A percentile compares a stretch with the other conserved stretches of the same genome.
Evolutionary conservation across 176 grass and related monocot species (phyloP).

Genomic region (Triticum turgidum): DNA sequence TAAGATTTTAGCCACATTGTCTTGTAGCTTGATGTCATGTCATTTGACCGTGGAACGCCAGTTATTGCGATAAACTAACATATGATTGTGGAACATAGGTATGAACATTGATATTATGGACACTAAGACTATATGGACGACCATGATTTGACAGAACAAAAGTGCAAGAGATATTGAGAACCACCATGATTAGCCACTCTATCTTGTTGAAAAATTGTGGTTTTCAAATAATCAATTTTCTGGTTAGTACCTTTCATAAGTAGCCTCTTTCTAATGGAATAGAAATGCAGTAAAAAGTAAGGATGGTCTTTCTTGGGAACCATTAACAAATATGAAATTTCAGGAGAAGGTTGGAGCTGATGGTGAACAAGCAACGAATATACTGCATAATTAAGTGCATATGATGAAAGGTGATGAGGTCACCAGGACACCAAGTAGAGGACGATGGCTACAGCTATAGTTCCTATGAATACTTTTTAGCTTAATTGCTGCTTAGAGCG

Average conservation of each 20-base stretch:
- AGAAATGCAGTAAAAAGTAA: conserved; percentile 33
- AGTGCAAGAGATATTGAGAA: not conserved
- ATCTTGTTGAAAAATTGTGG: not conserved
- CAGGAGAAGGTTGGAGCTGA: conserved; percentile 42
- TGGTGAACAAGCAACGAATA: conserved; percentile 55
- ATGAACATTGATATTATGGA: not conserved
- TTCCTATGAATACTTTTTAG: conserved; percentile 42
- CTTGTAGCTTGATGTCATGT: conserved; percentile 25
- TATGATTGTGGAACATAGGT: conserved; percentile 13
- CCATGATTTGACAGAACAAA: conserved; percentile 8
- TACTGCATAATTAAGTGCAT: conserved; percentile 36
- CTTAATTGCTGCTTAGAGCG: conserved; percentile 49
- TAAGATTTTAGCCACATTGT: conserved; percentile 12
- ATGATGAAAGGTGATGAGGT: conserved; percentile 56
- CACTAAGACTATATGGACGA: not conserved
- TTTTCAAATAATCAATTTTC: conserved; percentile 12
- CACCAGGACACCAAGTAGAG: conserved; percentile 42
- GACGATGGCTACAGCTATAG: conserved; percentile 25
- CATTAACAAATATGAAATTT: conserved; percentile 33
- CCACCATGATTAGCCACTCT: not conserved
- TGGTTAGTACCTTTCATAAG: not conserved
- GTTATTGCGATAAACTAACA: conserved; percentile 4
- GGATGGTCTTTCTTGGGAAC: conserved; percentile 34
- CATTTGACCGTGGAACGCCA: conserved; percentile 28
- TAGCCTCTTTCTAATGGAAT: conserved; percentile 21